phyloP scores from a whole-genome alignment of 2,329 filamentous ascomycete genomes.

The Botryotinia narcissicola region DNA sequence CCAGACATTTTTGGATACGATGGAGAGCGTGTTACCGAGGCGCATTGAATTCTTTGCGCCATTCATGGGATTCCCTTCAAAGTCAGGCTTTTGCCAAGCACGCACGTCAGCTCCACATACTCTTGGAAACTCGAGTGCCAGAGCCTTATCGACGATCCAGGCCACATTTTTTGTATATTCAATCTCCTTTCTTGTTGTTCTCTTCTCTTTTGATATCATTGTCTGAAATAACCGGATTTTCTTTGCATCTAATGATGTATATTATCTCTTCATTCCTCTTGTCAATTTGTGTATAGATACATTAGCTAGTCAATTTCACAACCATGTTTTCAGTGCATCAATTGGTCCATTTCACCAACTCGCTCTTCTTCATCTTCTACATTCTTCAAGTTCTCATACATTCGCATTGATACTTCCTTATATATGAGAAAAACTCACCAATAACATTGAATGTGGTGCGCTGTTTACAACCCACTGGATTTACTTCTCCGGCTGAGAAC shows the following conservation, averaged over 20 bases:
- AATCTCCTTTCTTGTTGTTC: not conserved
- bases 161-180: too few relatives aligned
- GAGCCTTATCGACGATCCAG: not conserved
- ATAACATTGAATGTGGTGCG: not conserved
- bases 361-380: rapidly evolving
- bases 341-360: not conserved
- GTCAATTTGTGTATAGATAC: not conserved
- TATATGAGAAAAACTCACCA: not conserved
- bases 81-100: not conserved
- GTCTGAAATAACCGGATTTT: not conserved
- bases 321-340: not conserved
- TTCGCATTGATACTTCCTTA: not conserved
- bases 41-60: not conserved
- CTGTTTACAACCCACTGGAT: too few relatives aligned
- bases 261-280: not conserved
- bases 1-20: not conserved
- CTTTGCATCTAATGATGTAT: not conserved
- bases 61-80: not conserved
- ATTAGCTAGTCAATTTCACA: not conserved
- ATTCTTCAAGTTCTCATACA: not conserved
- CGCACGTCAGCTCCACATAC: not conserved
- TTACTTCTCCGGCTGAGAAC: not conserved
- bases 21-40: not conserved
- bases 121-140: not conserved
- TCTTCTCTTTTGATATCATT: not conserved